Conservation (phyloP, 139 green algal species). For the Raphidocelis subcapitata region DNA sequence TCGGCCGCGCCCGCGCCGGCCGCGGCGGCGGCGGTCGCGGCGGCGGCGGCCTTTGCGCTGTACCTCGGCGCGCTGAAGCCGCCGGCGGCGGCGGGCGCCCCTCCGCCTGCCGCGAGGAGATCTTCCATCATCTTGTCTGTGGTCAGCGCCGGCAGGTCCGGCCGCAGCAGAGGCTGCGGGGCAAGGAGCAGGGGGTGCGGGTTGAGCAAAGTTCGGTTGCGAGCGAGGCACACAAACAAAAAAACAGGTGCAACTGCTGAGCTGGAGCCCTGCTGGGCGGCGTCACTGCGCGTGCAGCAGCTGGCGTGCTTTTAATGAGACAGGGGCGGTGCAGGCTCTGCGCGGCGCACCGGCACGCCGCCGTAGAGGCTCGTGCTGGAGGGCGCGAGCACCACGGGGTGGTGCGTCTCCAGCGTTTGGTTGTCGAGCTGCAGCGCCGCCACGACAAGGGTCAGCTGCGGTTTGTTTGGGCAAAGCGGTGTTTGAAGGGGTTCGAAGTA, state of each 20-base stretch:
- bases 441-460: constrained; percentile 39
- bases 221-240: not conserved
- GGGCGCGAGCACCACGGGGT: constrained; percentile 79
- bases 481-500: no score
- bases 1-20: not conserved
- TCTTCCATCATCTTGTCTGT: constrained; percentile 28
- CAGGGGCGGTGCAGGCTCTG: no score
- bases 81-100: not conserved
- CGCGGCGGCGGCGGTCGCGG: not conserved
- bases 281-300: no score
- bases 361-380: constrained; percentile 7
- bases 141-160: not conserved
- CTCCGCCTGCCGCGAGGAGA: not conserved
- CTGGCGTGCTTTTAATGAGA: no score
- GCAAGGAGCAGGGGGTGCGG: no score
- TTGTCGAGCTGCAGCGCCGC: constrained; percentile 83
- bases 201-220: no score
- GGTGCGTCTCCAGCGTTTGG: constrained; percentile 77
- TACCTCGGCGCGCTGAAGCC: not conserved
- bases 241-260: not conserved
- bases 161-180: not conserved
- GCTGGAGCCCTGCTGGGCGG: no score
- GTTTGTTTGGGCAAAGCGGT: no score
- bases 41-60: not conserved
- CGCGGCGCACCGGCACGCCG: no score